A percentile compares a stretch with the other conserved stretches of the same genome.
These are phyloP conservation scores for Aspergillus sp. DNA, from an alignment of 2,329 filamentous ascomycete genomes.

Conservation along the genomic window DNA sequence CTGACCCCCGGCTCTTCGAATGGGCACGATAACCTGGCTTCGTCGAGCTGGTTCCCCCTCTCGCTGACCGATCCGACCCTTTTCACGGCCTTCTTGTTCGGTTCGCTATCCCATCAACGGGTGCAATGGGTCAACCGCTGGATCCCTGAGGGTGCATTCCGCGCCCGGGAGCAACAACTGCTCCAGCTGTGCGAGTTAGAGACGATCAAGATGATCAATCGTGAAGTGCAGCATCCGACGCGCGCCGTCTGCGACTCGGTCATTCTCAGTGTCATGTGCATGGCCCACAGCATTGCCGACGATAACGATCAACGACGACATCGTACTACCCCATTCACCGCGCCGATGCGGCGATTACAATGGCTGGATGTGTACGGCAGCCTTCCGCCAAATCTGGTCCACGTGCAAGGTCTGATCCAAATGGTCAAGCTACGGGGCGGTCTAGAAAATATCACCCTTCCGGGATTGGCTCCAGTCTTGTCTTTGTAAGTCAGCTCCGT, in stretches of 20 bases:
- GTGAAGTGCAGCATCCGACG: constrained; percentile 30
- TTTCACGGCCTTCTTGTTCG: constrained; percentile 32
- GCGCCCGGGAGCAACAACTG: constrained; percentile 20
- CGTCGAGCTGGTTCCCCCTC: constrained; percentile 28
- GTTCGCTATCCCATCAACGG: constrained; percentile 32
- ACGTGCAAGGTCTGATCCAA: constrained; percentile 34
- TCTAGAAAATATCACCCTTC: constrained; percentile 33
- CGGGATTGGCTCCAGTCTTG: constrained; percentile 36
- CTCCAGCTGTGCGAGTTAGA: constrained; percentile 30
- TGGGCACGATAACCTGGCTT: constrained; percentile 3
- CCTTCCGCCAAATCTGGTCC: constrained; percentile 34
- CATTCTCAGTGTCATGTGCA: constrained; percentile 36
- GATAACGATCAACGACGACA: constrained; percentile 13
- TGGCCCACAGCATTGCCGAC: constrained; percentile 31
- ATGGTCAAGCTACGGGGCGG: constrained; percentile 39
- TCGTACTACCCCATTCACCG: constrained; percentile 27
- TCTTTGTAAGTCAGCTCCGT: constrained; percentile 32
- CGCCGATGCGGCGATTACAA: constrained; percentile 35
- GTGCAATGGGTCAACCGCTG: constrained; percentile 28
- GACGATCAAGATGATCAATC: constrained; percentile 35
- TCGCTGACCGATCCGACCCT: constrained; percentile 27
- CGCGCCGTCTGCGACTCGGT: constrained; percentile 34
- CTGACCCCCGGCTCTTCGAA: constrained; percentile 19
- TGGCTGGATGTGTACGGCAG: constrained; percentile 38
- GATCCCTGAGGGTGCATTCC: constrained; percentile 20